A percentile compares a stretch with the other conserved stretches of the same genome.
Evolutionary conservation across 441 rosid genomes (phyloP).

Genomic region (Corymbia citriodora): DNA sequence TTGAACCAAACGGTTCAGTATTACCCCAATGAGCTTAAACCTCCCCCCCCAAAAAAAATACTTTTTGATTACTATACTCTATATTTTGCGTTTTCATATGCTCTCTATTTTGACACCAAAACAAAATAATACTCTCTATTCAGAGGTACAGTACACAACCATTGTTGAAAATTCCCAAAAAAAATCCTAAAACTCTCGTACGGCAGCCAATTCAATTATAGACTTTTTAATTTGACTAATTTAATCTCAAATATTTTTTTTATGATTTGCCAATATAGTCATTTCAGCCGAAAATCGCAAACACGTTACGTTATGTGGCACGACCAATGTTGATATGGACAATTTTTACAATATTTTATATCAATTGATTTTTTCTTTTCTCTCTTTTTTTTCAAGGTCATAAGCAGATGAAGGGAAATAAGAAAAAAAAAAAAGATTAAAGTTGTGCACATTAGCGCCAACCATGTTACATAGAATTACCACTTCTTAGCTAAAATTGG

Average conservation of each 20-base stretch:
- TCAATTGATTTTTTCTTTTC: background rate
- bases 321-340: rapidly evolving
- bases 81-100: background rate
- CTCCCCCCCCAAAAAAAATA: background rate
- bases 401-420: rapidly evolving
- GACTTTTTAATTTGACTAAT: background rate
- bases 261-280: background rate
- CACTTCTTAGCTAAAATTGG: too few species aligned
- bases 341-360: background rate
- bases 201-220: background rate
- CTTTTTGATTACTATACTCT: background rate
- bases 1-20: too few species aligned
- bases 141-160: background rate
- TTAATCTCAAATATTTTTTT: background rate
- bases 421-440: background rate
- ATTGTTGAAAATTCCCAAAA: background rate
- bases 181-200: rapidly evolving
- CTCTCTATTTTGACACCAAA: background rate
- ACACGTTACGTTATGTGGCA: too few species aligned
- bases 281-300: background rate
- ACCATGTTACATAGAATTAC: background rate
- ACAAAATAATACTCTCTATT: too few species aligned
- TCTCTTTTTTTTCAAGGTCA: background rate
- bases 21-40: too few species aligned
- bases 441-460: background rate